Percentiles rank a stretch among this genome's conserved stretches.
Evolutionary conservation across 345 rosid genomes (phyloP).

Genomic region (Sonneratia caseolaris): DNA sequence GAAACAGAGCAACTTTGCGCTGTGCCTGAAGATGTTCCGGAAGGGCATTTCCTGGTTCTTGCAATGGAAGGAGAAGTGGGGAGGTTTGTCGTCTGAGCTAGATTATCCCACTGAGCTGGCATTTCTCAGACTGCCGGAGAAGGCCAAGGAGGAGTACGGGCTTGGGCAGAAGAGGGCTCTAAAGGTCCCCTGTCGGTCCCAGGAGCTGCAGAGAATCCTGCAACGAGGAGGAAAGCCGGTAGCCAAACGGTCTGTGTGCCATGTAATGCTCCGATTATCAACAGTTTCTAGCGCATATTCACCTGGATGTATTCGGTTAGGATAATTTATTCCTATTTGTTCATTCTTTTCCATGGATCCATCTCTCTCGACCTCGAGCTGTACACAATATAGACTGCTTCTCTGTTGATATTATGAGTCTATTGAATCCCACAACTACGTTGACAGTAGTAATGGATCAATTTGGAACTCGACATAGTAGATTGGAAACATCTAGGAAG

Average conservation of each 20-base stretch:
- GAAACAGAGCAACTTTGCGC: constrained; percentile 12
- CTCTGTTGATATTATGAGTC: not conserved
- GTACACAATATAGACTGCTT: not conserved
- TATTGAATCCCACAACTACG: not conserved
- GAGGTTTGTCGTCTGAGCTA: constrained; percentile 4
- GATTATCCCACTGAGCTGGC: constrained; percentile 1
- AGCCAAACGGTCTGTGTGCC: not conserved
- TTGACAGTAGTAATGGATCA: not conserved
- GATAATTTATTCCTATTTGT: not conserved
- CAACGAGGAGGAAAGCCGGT: not conserved
- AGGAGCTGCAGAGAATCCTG: constrained; percentile 7
- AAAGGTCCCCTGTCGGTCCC: constrained; percentile 4
- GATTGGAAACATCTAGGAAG: not conserved
- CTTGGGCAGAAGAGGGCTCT: constrained; percentile 3
- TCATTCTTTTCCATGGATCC: not conserved
- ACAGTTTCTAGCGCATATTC: not conserved
- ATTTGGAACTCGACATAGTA: not conserved
- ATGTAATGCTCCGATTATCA: not conserved
- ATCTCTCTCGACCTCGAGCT: not conserved
- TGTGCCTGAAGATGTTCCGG: constrained; percentile 31
- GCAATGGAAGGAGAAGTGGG: not conserved
- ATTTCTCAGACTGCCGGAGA: constrained; percentile 4
- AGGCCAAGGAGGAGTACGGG: constrained; percentile 11
- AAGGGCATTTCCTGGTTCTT: constrained; percentile 39
- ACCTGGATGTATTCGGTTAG: not conserved